Evolutionary conservation across 495 filamentous ascomycete genomes (phyloP), one percentile per base, ranked within the genome.

Genomic region (Neurospora sp.): DNA sequence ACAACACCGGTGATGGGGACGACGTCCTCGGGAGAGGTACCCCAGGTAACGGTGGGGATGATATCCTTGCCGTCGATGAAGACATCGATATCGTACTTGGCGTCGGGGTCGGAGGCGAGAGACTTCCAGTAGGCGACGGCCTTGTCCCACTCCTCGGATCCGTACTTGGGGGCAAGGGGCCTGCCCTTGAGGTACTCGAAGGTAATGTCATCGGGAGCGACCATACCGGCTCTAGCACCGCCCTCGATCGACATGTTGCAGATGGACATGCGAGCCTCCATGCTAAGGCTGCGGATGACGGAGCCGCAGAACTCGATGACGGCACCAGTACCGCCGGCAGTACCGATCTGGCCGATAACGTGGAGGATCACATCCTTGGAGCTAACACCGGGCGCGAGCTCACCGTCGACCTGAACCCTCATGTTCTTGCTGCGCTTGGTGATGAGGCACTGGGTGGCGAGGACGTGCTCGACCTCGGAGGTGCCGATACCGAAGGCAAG

Each of bases 161-260:
- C 93, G 73, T 87, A 86, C 82, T 92, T 91, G 73, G 96, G 96
- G 27, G 96, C 93, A 74, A 99, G 84, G 48, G 96, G 96, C 75
- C 91, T 87, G 69, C 90, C 93, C 86, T 95, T 93, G 75, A 99
- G 91, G 79, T 99, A 99, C 76, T 96, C 92, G 78, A 97, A 95
- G 6, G 96, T 98, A 61, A 86, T 92, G 81, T 97, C 91, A 74
- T 99, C 96, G 3, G 96, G 96, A 37, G 96, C 96, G 72, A 99
- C 90, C 93, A 99, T 95, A 73, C 96, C 96, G 72, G 96, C 95
- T 85, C 96, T 88, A 46, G 96, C 96, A 83, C 96, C 96, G 73
- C 84, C 96, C 85, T 99, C 96, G 79, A 98, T 98, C n/a, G 95
- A 94, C 96, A 99, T 99, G 85, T 99, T 99, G 84, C 96, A 98